Conservation (phyloP, 208 protist genomes). For the Crithidia thermophila region DNA sequence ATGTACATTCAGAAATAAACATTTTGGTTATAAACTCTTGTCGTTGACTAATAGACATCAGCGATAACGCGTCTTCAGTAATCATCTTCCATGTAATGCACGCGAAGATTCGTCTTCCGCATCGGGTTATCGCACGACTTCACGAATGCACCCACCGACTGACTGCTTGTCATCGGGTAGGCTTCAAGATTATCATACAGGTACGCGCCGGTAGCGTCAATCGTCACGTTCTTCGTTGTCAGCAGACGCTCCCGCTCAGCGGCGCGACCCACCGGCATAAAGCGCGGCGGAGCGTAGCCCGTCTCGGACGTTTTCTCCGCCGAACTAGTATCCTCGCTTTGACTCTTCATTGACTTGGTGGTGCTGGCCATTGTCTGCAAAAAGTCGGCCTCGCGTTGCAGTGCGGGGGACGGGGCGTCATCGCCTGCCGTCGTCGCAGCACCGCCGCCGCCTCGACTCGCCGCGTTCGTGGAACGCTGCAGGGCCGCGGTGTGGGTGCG, state of each 20-base stretch:
- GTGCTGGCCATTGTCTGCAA: constrained; percentile 30
- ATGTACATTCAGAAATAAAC: no score
- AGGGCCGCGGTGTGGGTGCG: constrained; percentile 32
- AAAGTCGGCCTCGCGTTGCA: constrained; percentile 25
- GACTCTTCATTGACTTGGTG: constrained; percentile 4
- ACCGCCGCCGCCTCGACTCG: not conserved
- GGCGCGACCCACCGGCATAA: constrained; percentile 70
- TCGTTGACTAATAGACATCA: no score
- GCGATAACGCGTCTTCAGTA: constrained; percentile 31
- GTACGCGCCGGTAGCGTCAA: constrained; percentile 72
- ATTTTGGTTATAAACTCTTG: no score
- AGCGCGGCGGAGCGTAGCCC: constrained; percentile 41
- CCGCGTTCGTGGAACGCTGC: constrained; percentile 37
- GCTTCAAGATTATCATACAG: constrained; percentile 51
- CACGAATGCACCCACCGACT: constrained; percentile 57
- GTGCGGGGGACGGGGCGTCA: constrained; percentile 15
- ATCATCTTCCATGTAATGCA: constrained; percentile 47
- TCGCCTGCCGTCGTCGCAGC: not conserved
- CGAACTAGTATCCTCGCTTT: no score
- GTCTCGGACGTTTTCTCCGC: constrained; percentile 1
- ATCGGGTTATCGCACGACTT: constrained; percentile 71
- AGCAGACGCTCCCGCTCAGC: constrained; percentile 63
- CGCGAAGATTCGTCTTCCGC: constrained; percentile 76
- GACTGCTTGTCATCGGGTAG: constrained; percentile 77
- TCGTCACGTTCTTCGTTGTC: constrained; percentile 81